Base-by-base conservation (phyloP, 2,329 filamentous ascomycete genomes). In the Aspergillus proliferans region DNA sequence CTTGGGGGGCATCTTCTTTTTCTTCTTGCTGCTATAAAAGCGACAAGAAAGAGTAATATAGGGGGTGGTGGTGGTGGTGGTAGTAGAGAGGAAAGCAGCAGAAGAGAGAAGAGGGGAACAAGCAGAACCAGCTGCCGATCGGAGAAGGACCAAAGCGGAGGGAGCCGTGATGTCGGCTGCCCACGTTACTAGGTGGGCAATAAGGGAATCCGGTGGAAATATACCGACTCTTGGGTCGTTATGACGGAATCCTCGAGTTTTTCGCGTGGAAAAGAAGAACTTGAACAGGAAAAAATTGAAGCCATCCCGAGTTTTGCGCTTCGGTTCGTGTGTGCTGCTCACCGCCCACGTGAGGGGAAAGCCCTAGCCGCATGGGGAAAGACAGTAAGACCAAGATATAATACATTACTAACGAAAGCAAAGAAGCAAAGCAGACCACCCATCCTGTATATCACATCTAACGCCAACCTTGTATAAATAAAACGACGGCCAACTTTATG, bases 1-100 rank as follows among this genome's bases (percentile, higher is more conserved):
- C 82, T 98, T 98, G 71, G 93, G 93, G 75, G 89, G 80, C 93
- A 98, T 98, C 71, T 83, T 90, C 70, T 72, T 78, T 71, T 80
- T 84, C 66, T 79, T 76, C 67, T 79, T 76, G 60, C 75, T 77
- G 62, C 69, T 76, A 52, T 80, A 83, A 55, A 70, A 68, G 61
- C 78, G 76, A 53, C 56, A 55, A 55, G 57, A 40, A 19, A 40
- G 15, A 19, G 38, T 19, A 2, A 19, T 40, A 40, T 15, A 19
- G 18, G 38, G 5, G 8, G 38, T 40, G 38, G 15, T 40, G 15
- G 38, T 22, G 18, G 38, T 19, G 18, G 38, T 10, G 57, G 54
- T 62, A 18, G n/a, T 40, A 12, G 18, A 19, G 38, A 19, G 5
- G 19, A 19, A 3, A 58, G 54, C 61, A 50, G 34, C 47, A 45